These are phyloP conservation scores for Kluyveromyces siamensis DNA, from an alignment of 805 yeast genomes.

Conservation along the genomic window DNA sequence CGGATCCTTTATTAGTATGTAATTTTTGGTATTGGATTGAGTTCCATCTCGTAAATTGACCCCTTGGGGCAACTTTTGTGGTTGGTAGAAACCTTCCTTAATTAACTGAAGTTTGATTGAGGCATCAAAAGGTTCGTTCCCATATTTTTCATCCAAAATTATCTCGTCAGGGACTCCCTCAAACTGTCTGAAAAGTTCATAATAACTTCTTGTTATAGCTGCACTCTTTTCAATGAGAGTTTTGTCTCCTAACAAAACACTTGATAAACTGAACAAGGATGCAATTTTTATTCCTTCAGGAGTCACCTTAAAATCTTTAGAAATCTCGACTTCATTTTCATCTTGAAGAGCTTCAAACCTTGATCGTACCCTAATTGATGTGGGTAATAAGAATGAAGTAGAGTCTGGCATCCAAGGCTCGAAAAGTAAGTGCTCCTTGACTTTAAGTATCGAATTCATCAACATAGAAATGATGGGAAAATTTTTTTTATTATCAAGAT, in stretches of 20 bases:
- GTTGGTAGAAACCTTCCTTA: conserved; percentile 11
- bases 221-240: conserved; percentile 28
- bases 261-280: not conserved
- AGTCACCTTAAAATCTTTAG: conserved; percentile 12
- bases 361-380: conserved; percentile 12
- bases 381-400: conserved; percentile 16
- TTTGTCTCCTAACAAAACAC: not conserved
- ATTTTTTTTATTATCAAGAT: not conserved
- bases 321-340: conserved; percentile 7
- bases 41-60: conserved; percentile 3
- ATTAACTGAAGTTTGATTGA: conserved; percentile 16
- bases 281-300: conserved; percentile 12
- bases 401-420: conserved; percentile 37
- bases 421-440: conserved; percentile 35
- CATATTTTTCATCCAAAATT: conserved; percentile 12
- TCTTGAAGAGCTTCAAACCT: conserved; percentile 16
- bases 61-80: conserved; percentile 2
- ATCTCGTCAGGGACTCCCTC: conserved; percentile 30
- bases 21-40: conserved; percentile 2
- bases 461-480: conserved; percentile 19
- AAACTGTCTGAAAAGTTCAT: conserved; percentile 32
- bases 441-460: conserved; percentile 29
- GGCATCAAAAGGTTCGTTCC: conserved; percentile 12
- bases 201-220: conserved; percentile 41
- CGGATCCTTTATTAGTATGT: not conserved